Base-by-base conservation (phyloP, 176 grass and related monocot species). In the Avena atlantica region DNA sequence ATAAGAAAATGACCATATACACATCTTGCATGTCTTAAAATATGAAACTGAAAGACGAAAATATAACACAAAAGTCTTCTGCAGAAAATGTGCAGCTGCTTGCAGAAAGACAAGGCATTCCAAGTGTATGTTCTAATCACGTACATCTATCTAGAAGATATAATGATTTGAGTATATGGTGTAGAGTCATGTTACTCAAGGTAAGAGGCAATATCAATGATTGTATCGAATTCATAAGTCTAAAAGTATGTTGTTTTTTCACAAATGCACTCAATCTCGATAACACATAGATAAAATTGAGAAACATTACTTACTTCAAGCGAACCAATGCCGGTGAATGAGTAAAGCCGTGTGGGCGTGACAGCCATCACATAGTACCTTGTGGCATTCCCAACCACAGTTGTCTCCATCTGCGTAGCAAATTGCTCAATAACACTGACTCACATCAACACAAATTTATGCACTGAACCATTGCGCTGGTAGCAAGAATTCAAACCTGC, bases 301-400 rank as follows among this genome's bases (percentile, higher is more conserved):
- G 34, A 70, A 72, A 78, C 3, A 13, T 48, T 8, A 75, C 96
- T 87, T 70, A 98, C 96, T 93, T 98, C 96, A 62, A 98, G 86
- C 45, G 96, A 90, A 76, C 96, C 96, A 49, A 96, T 92, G 65
- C 96, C 96, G 2, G 96, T 98, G 85, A 98, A 98, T 6, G 96
- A 98, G 89, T 98, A 98, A 15, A 98, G 85, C 52, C 96, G 83
- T 2, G 96, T 96, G 0, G 96, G 84, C 0, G 93, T 98, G 74
- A 98, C 96, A 57, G 96, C 92, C 96, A 98, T 98, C 14, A 98
- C 89, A 88, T 98, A 98, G 87, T 83, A 98, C 67, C 96, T 91
- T 17, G 64, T 91, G 36, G 84, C 78, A 51, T 87, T 98, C 15
- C 79, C 79, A 77, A 88, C 83, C 49, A 81, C 44, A 37, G 93